Conservation (phyloP, 2,329 filamentous ascomycete species). For the Dryadomyces sulphureus region DNA sequence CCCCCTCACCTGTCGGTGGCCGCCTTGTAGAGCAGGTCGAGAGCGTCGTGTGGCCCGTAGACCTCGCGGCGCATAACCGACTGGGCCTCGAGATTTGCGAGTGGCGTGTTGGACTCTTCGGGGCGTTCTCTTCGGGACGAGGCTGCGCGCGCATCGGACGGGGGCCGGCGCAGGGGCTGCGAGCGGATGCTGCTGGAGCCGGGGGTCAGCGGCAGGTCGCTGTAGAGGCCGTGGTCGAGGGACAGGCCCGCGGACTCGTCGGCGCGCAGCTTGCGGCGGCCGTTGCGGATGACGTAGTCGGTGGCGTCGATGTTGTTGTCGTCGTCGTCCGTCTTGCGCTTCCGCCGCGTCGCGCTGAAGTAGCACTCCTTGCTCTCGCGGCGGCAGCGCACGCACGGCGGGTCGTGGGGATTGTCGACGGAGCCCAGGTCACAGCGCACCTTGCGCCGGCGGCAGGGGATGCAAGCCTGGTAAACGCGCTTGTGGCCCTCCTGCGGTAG, state of each 20-base stretch:
- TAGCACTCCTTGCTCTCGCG: constrained; percentile 94
- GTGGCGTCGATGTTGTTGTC: constrained; percentile 43
- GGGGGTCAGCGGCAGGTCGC: constrained; percentile 45
- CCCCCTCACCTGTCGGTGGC: constrained; percentile 40
- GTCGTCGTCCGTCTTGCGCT: constrained; percentile 65
- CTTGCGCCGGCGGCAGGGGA: constrained; percentile 46
- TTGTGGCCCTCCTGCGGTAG: constrained; percentile 23
- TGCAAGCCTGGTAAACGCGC: constrained; percentile 49
- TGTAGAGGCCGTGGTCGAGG: constrained; percentile 30
- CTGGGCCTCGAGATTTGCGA: constrained; percentile 51
- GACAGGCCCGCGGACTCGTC: constrained; percentile 26
- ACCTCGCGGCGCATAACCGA: constrained; percentile 56
- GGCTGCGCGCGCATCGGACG: constrained; percentile 13
- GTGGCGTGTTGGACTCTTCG: constrained; percentile 41
- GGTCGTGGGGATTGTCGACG: constrained; percentile 87
- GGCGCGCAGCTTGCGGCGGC: constrained; percentile 49
- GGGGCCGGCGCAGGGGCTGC: constrained; percentile 51
- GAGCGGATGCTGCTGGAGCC: constrained; percentile 50
- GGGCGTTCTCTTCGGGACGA: constrained; percentile 17
- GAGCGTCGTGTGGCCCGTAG: constrained; percentile 82
- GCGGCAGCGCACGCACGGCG: constrained; percentile 84
- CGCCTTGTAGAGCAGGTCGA: constrained; percentile 83
- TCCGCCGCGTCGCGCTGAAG: constrained; percentile 87
- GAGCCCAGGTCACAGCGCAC: constrained; percentile 50
- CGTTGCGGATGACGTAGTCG: constrained; percentile 60